Conservation (phyloP, 768 basidiomycete species). For the Chalciporus sphaerocephalus region DNA sequence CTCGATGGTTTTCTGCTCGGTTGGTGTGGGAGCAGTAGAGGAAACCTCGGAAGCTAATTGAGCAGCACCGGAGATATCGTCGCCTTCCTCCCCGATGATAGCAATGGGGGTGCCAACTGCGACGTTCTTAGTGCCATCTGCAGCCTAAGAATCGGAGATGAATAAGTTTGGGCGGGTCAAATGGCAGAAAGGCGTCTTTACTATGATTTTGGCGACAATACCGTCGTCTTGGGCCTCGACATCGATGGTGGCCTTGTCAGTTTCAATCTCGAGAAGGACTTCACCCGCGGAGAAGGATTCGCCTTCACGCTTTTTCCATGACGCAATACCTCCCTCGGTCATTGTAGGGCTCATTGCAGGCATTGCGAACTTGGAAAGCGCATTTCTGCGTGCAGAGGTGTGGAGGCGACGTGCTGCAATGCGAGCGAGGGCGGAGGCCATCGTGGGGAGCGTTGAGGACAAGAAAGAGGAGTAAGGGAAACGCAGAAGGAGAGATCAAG, state of each 20-base stretch:
- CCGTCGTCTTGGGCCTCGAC: constrained; percentile 99
- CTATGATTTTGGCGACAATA: constrained; percentile 93
- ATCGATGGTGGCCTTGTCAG: constrained; percentile 99
- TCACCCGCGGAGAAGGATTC: constrained; percentile 87
- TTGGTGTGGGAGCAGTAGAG: constrained; percentile 34
- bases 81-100: constrained; percentile 90
- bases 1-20: constrained; percentile 38
- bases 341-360: constrained; percentile 99
- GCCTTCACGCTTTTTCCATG: constrained; percentile 97
- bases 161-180: neutral
- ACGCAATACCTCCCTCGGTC: constrained; percentile 97
- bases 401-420: constrained; percentile 71
- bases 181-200: constrained; percentile 36
- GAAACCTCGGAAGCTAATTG: constrained; percentile 64
- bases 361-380: constrained; percentile 87
- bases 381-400: constrained; percentile 71
- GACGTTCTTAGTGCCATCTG: constrained; percentile 84
- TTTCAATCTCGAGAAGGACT: constrained; percentile 97
- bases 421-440: constrained; percentile 65
- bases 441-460: constrained; percentile 28
- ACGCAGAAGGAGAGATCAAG: constrained; percentile 22
- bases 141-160: constrained; percentile 43
- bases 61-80: constrained; percentile 81
- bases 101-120: constrained; percentile 87
- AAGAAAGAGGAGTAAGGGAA: constrained; percentile 20